Evolutionary conservation across 2,329 filamentous ascomycete species (phyloP).

Genomic region (Sclerotinia nivalis): DNA sequence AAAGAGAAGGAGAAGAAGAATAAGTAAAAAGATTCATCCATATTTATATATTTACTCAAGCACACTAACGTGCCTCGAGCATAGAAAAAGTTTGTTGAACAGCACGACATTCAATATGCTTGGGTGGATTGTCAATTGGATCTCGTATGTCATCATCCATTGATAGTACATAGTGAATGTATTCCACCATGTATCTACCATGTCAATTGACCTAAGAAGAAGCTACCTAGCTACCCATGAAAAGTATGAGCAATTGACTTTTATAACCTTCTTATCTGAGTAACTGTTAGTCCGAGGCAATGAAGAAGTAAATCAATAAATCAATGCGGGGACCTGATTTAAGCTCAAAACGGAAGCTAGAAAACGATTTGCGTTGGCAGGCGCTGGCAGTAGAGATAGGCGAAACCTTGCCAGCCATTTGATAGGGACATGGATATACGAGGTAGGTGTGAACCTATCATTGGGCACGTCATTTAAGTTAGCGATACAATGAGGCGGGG

Average conservation of each 20-base stretch:
- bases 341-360: conserved; percentile 23
- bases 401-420: not conserved
- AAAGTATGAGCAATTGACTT: not conserved
- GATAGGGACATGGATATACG: not conserved
- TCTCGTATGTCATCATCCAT: not conserved
- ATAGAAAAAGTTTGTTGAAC: not conserved
- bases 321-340: not conserved
- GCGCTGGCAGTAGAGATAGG: conserved; percentile 6
- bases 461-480: not conserved
- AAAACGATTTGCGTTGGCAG: not conserved
- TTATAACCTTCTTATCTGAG: conserved; percentile 4
- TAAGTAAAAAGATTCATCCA: not conserved
- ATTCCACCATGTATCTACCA: not conserved
- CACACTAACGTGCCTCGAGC: not conserved
- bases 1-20: not conserved
- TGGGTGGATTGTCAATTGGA: not conserved
- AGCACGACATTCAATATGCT: not conserved
- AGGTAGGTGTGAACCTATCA: not conserved
- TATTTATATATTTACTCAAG: not conserved
- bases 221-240: conserved; percentile 6
- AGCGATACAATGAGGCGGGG: too few species aligned
- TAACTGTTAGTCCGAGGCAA: not conserved
- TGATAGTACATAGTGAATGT: not conserved
- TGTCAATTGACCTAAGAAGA: not conserved
- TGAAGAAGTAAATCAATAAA: not conserved